Evolutionary conservation across 768 basidiomycete genomes (phyloP), one percentile per base, ranked within the genome.

Genomic region (Mycena vitilis): DNA sequence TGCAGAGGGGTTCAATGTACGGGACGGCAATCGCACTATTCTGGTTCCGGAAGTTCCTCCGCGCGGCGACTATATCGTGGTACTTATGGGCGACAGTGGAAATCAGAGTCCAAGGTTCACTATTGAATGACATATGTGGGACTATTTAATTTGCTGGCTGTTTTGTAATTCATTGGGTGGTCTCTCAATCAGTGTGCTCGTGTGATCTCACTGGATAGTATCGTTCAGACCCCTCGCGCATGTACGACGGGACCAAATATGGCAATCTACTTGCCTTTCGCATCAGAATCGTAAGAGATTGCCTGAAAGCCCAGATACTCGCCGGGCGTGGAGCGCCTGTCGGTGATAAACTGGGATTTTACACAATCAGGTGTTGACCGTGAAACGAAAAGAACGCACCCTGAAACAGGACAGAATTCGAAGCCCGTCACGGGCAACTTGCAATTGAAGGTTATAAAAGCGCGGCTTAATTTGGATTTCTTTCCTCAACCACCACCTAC

Each of bases 11-110:
- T 83, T 90, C 73, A 77, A 83, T 51, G 75, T 91, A 63, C 69
- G 67, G 36, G 66, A 75, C n/a, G 88, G 88, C 20, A 63, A 63
- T n/a, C 80, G 80, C 5, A 55, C 72, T 4, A 69, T 90, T 65
- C 75, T 63, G 2, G 85, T 89, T 23, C 89, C 89, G 1, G 12
- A 75, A 5, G 81, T 86, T 18, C 5, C 64, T 7, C 42, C 77
- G 15, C 69, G 80, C 40, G 60, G 76, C 57, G 73, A 85, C 68
- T 91, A 87, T 69, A 82, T 85, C 60, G 74, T 90, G 59, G 85
- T 83, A 87, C 86, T 88, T 25, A 77, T 88, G 38, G 88, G 88
- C 12, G 86, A 88, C 74, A 88, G 88, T n/a, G 88, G 87, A 36
- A 85, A 91, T 75, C 71, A 70, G 51, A 87, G 84, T 68, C 80